Evolutionary conservation across 2,329 filamentous ascomycete species (phyloP).

Genomic region (Fusarium falciforme): DNA sequence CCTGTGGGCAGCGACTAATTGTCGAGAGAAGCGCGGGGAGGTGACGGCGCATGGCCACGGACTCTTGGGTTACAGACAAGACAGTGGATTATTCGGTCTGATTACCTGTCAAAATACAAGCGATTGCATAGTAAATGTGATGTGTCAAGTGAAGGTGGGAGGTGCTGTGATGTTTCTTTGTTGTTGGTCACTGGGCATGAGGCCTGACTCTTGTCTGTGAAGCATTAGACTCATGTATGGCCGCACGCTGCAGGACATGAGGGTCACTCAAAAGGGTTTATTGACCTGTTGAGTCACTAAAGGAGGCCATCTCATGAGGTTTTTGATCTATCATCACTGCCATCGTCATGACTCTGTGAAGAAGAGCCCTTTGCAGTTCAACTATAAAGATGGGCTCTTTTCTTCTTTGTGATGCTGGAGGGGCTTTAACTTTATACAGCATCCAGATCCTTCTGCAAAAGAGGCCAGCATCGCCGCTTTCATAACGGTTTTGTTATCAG

Average conservation of each 20-base stretch:
- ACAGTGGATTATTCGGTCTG: constrained; percentile 25
- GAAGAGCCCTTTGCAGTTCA: not conserved
- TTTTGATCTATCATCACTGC: not conserved
- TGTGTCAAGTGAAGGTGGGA: not conserved
- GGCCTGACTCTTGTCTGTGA: not conserved
- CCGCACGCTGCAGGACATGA: not conserved
- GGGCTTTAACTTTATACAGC: not conserved
- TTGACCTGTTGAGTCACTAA: not conserved
- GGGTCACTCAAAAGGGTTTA: not conserved
- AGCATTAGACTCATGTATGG: not conserved
- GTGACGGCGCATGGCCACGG: constrained; percentile 24
- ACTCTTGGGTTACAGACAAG: constrained; percentile 33
- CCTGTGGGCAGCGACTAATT: constrained; percentile 44
- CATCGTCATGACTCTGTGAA: not conserved
- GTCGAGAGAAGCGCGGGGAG: constrained; percentile 29
- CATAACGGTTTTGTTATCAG: not conserved
- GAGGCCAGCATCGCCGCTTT: not conserved
- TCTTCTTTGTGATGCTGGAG: not conserved
- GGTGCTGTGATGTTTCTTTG: not conserved
- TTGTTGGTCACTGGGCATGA: not conserved
- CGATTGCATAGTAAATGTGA: constrained; percentile 13
- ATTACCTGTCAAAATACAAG: constrained; percentile 34
- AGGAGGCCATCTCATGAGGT: not conserved
- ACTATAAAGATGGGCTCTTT: not conserved
- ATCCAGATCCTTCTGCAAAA: not conserved